Base-by-base conservation (phyloP, 768 basidiomycete genomes). In the Suillus occidentalis region DNA sequence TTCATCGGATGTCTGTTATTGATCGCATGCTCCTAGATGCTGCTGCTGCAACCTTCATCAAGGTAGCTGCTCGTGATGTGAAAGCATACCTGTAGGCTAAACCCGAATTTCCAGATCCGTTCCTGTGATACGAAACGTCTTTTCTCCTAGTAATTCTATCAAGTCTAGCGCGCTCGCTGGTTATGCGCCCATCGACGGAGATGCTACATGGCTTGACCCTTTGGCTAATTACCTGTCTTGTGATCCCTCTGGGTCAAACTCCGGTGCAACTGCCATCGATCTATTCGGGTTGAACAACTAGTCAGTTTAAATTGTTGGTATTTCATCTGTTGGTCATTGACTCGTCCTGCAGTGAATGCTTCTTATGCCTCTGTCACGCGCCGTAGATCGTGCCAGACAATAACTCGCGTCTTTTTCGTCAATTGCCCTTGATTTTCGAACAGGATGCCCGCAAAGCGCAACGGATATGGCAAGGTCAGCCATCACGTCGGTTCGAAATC, bases 381-480 rank as follows among this genome's bases (percentile, higher is more conserved):
- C 18, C 40, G 37, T 67, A 92, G 87, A 83, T 95, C 63, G 94
- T 97, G 20, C 96, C 95, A n/a, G 97, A 99, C 72, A 97, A 99
- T 78, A 99, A 99, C 71, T 92, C 94, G 1, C 98, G 97, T 75
- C 80, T 99, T 37, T 99, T 79, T 91, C 91, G 4, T 88, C 95
- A 3, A 81, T 94, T 52, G 93, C 92, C 18, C 79, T 97, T 49
- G n/a, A 81, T 97, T 2, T 96, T 98, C 70, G 88, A 90, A 72
- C 94, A 96, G 71, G 87, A 87, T 64, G 88, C 90, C 14, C 76
- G 82, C n/a, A 89, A 89, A 64, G 91, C 90, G 2, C 79, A 82
- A 31, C 77, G 81, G 66, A 84, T 97, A 72, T 84, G 96, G 49
- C 82, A 91, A 77, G 85, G 95, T 95, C 69, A 66, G 85, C 74